Evolutionary conservation across 2,329 filamentous ascomycete genomes (phyloP), one percentile per base, ranked within the genome.

Genomic region (Trichoderma breve): DNA sequence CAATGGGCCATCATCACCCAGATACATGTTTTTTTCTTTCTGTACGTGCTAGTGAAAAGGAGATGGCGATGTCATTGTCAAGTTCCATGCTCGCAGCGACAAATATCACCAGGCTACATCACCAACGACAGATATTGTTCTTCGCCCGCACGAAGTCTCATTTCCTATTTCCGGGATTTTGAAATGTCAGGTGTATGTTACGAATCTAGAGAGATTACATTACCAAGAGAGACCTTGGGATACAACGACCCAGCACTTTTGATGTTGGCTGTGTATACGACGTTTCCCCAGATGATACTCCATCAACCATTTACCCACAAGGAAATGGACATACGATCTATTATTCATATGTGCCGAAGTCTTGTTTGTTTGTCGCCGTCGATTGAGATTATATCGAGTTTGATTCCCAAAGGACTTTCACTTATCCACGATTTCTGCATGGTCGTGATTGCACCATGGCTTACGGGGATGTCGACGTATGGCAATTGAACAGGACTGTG

Each of bases 381-480:
- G 0, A 7, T 36, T 36, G 0, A 36, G 34, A 36, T 36, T 0
- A 0, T 36, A 1, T 36, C 34, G 0, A 36, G 14, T 36, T 7
- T 36, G 34, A 14, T 0, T 36, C 34, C 34, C 14, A 18, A 39
- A 2, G 36, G 36, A 39, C 36, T 7, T 39, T 39, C 36, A 39
- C 14, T 18, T 18, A 39, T 39, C 14, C 6, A 7, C 3, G 36
- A 18, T 39, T 15, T 15, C 36, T 39, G 36, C 14, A 39, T 39
- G 36, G 36, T 18, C 36, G 36, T 39, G 36, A 18, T 39, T 39
- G 36, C 14, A 39, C 6, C 14, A 18, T 39, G 15, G 36, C 36
- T 18, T 39, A 15, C 14, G 15, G 36, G 36, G 36, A 18, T 39
- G 2, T 39, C 36, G 36, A 39, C 15, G 14, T 39, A 15, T 39